Evolutionary conservation across 1,139 yeast species (phyloP).

Genomic region (Nakaseomyces delphensis): DNA sequence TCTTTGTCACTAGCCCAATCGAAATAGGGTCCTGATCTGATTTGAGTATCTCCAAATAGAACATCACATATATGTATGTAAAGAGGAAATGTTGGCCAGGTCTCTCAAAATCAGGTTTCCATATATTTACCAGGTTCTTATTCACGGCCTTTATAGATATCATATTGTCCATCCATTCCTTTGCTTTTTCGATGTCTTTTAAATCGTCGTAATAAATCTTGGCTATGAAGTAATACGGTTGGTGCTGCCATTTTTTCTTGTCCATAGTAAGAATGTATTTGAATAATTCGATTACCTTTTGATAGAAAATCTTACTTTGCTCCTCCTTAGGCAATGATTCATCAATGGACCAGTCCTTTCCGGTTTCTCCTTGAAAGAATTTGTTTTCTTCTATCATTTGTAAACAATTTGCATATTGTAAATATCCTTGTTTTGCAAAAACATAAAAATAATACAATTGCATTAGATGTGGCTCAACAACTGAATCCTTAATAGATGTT

Average conservation of each 20-base stretch:
- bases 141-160: constrained; percentile 60
- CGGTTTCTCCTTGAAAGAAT: constrained; percentile 23
- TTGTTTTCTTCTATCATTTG: constrained; percentile 36
- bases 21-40: constrained; percentile 49
- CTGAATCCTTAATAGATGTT: constrained; percentile 42
- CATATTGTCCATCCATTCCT: constrained; percentile 52
- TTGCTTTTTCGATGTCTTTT: constrained; percentile 46
- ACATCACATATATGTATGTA: constrained; percentile 59
- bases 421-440: constrained; percentile 35
- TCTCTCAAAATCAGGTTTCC: constrained; percentile 89
- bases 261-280: constrained; percentile 46
- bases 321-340: constrained; percentile 11
- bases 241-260: constrained; percentile 87
- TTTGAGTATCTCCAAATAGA: constrained; percentile 50
- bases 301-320: constrained; percentile 20
- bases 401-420: constrained; percentile 36
- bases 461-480: constrained; percentile 60
- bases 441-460: constrained; percentile 46
- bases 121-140: constrained; percentile 70
- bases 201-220: constrained; percentile 49
- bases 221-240: constrained; percentile 72
- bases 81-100: constrained; percentile 90
- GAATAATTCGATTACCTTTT: constrained; percentile 33
- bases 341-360: constrained; percentile 16
- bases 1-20: constrained; percentile 53